Conservation (phyloP, 1,139 yeast genomes). For the Hanseniaspora gamundiae region DNA sequence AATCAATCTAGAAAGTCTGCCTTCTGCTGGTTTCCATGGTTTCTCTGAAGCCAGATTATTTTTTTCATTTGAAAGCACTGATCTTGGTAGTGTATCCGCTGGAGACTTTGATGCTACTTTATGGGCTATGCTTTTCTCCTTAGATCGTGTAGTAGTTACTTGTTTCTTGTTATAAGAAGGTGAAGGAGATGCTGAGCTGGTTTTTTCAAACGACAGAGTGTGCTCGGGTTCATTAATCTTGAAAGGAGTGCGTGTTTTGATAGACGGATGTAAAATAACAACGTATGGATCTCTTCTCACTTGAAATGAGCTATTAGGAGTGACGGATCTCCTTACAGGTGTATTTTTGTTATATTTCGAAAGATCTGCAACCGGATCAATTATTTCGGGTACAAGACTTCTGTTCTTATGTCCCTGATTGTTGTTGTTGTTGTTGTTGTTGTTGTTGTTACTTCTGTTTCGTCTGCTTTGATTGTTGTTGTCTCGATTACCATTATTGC, state of each 20-base stretch:
- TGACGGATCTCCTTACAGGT: constrained; percentile 2
- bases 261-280: too few species aligned
- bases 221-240: not conserved
- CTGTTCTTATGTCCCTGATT: constrained; percentile 1
- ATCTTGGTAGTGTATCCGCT: too few species aligned
- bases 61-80: too few species aligned
- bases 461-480: not conserved
- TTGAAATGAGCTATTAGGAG: not conserved
- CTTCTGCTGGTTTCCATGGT: too few species aligned
- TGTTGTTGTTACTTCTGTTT: constrained; percentile 3
- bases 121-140: too few species aligned
- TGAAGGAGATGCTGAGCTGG: not conserved
- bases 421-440: constrained; percentile 4
- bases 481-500: not conserved
- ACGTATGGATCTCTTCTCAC: not conserved
- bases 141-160: too few species aligned
- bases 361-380: not conserved
- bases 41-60: too few species aligned
- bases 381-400: constrained; percentile 1
- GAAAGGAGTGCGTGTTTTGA: constrained; percentile 4
- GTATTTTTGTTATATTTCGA: not conserved
- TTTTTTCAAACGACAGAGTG: not conserved
- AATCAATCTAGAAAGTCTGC: too few species aligned
- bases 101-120: too few species aligned
- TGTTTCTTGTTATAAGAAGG: too few species aligned